Evolutionary conservation across 495 filamentous ascomycete species (phyloP).

Genomic region (Neurospora sp.): DNA sequence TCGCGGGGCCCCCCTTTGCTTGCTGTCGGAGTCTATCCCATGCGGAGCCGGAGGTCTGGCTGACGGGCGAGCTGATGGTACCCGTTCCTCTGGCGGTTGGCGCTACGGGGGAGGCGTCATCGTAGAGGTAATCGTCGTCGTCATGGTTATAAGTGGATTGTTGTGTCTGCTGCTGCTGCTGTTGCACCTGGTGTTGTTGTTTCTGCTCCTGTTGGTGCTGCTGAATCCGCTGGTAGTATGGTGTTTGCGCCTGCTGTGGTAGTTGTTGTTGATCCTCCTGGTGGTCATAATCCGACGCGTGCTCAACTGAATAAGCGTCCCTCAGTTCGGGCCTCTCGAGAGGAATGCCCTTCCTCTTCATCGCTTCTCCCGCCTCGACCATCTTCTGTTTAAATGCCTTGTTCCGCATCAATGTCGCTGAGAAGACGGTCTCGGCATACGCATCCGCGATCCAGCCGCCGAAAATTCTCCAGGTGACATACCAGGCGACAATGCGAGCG

Average conservation of each 20-base stretch:
- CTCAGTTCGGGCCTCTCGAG: not conserved
- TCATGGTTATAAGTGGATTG: slow-evolving; percentile 1
- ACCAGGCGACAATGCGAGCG: slow-evolving; percentile 9
- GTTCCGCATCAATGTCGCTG: not conserved
- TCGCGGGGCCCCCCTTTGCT: not conserved
- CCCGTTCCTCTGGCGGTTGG: slow-evolving; percentile 10
- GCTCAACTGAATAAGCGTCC: not conserved
- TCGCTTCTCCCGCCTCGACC: not conserved
- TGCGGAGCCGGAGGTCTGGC: slow-evolving; percentile 14
- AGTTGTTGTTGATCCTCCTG: slow-evolving; percentile 6
- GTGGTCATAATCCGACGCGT: not conserved
- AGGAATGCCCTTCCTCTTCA: not conserved
- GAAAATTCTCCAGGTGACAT: not conserved
- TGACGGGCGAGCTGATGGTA: not conserved
- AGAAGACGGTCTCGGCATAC: not conserved
- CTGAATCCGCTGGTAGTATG: not conserved
- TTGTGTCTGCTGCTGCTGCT: not conserved
- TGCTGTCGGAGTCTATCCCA: slow-evolving; percentile 31
- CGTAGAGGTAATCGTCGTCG: slow-evolving; percentile 24
- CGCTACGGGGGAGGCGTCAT: slow-evolving; percentile 32
- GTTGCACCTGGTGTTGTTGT: not conserved
- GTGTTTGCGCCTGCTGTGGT: not conserved
- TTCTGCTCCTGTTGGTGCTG: not conserved
- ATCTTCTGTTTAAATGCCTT: slow-evolving; percentile 11
- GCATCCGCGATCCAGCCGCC: not conserved